A percentile compares a stretch with the other conserved stretches of the same genome.
These are phyloP conservation scores for Malbranchea zuffiana DNA, from an alignment of 2,329 filamentous ascomycete genomes.

Conservation along the genomic window DNA sequence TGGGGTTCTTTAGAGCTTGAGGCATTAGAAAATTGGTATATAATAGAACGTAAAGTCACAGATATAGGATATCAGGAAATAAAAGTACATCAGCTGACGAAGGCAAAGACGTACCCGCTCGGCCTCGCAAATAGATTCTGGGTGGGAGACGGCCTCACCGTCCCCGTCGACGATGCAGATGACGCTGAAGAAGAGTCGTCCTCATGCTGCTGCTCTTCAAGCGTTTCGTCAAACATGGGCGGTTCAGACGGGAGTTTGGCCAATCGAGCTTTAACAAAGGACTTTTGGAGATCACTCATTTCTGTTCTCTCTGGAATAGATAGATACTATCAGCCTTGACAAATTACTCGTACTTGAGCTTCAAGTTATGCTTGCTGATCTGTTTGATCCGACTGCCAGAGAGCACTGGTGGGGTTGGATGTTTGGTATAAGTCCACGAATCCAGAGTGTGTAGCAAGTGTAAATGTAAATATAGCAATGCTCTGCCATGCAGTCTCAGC, in stretches of 20 bases:
- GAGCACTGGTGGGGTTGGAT: too few relatives aligned
- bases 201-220: constrained; percentile 34
- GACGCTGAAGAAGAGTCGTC: constrained; percentile 63
- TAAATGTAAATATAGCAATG: too few relatives aligned
- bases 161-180: constrained; percentile 85
- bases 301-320: constrained; percentile 1
- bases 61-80: too few relatives aligned
- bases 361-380: too few relatives aligned
- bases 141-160: constrained; percentile 68
- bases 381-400: too few relatives aligned
- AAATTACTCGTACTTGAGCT: too few relatives aligned
- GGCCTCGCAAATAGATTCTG: constrained; percentile 63
- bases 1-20: constrained; percentile 6
- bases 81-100: too few relatives aligned
- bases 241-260: constrained; percentile 49
- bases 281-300: constrained; percentile 77
- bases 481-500: too few relatives aligned
- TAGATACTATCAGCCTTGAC: too few relatives aligned
- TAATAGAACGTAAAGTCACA: not conserved
- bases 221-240: constrained; percentile 34
- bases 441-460: too few relatives aligned
- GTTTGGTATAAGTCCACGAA: too few relatives aligned
- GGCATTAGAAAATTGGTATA: constrained; percentile 4
- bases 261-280: constrained; percentile 67
- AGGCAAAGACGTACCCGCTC: constrained; percentile 45